These are phyloP conservation scores for Hygrophila difformis DNA, from an alignment of 257 asterid species.

Conservation along the genomic window DNA sequence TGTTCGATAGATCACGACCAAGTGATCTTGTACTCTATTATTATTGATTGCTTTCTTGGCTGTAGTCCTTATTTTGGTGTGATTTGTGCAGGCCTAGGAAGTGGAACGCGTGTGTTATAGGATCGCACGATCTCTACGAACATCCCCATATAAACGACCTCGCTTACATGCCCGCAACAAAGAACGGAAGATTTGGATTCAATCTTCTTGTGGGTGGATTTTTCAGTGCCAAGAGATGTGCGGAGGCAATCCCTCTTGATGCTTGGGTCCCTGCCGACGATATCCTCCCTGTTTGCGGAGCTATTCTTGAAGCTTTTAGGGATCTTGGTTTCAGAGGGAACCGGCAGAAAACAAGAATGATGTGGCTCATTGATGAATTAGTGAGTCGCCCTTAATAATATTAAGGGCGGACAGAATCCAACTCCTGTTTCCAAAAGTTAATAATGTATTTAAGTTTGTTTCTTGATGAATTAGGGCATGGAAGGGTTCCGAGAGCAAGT, in stretches of 20 bases:
- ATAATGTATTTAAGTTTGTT: too few relatives aligned
- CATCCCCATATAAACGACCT: conserved; percentile 97
- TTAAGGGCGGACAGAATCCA: too few relatives aligned
- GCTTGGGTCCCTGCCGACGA: conserved; percentile 97
- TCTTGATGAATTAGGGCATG: too few relatives aligned
- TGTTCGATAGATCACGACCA: not conserved
- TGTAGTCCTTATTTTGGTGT: not conserved
- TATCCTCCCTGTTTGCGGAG: conserved; percentile 67
- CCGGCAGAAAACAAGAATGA: conserved; percentile 92
- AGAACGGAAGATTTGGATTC: conserved; percentile 73
- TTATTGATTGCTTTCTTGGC: not conserved
- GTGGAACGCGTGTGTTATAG: conserved; percentile 94
- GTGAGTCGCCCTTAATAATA: conserved; percentile 32
- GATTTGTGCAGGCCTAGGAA: conserved; percentile 76
- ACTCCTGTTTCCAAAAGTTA: too few relatives aligned
- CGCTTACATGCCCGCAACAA: conserved; percentile 88
- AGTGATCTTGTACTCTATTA: not conserved
- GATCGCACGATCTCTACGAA: conserved; percentile 91
- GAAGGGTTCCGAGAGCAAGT: conserved; percentile 87
- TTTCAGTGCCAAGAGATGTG: conserved; percentile 86
- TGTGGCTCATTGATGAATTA: conserved; percentile 98
- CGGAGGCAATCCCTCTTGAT: conserved; percentile 93
- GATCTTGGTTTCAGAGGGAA: conserved; percentile 89
- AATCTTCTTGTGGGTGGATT: conserved; percentile 93
- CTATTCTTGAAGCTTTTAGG: conserved; percentile 75